Base-by-base conservation (phyloP, 2,329 filamentous ascomycete genomes). In the Aspergillus pseudotamarii region DNA sequence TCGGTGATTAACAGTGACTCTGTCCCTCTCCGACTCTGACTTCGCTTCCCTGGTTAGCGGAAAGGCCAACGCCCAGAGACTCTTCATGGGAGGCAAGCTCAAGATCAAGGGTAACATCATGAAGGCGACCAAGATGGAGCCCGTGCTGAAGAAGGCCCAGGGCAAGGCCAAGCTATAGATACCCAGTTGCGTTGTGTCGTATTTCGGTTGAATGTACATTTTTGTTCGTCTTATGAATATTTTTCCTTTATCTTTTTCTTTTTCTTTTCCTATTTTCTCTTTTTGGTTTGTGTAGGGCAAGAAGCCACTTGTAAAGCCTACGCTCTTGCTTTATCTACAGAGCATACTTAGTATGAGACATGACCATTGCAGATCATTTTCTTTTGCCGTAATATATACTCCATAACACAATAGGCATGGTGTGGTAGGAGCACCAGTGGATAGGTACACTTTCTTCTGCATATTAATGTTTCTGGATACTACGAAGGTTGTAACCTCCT, bases 51-150 rank as follows among this genome's bases (percentile, higher is more conserved):
- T 99, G 69, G 89, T 96, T 60, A 75, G 84, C 43, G 95, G 95
- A 77, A 93, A 96, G 84, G 93, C 92, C 72, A 97, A 97, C 76
- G 93, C 95, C 62, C 95, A 99, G 85, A 89, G 90, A 72, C 83
- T 99, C 68, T 97, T 98, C 83, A 98, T 99, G 94, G 88, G 88
- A n/a, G 95, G 95, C 73, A 97, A 97, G 86, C 85, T 99, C 76
- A 99, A 98, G 91, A 88, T 98, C 78, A 96, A 93, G 88, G 95
- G 95, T 67, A 93, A 98, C 79, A 89, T 98, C 65, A 98, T 98
- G 94, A 97, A 97, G 88, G 79, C 95, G 43, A 97, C 94, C 64
- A 97, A 96, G 89, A 88, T 97, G 81, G 93, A 97, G 81, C 91
- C 93, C 46, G 91, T 98, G 73, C 83, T 97, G 69, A 93, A 93